Base-by-base conservation (phyloP, 306 rosid genomes). In the Vigna trinervia region DNA sequence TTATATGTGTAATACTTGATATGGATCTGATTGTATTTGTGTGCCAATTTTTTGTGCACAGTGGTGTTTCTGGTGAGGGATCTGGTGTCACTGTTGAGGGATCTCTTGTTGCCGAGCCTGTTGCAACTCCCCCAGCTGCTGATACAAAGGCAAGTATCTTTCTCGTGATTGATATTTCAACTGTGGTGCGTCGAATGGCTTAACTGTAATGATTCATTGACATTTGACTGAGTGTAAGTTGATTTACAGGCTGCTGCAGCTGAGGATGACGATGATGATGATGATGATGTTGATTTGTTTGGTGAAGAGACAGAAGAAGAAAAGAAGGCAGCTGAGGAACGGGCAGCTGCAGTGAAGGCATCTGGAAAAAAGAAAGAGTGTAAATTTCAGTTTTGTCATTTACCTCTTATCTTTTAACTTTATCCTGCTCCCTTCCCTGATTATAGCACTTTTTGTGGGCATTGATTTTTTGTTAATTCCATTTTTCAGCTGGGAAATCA, bases 221-320 rank as follows among this genome's bases (percentile, higher is more conserved):
- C 3, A 26, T 26, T 26, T 26, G 28, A 26, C 28, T 26, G 41
- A 39, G 41, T 76, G 20, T 75, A 14, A 36, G 51, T 22, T 39
- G 64, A 38, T 83, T 38, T 65, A 45, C 86, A 95, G 98, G 97
- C 94, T 2, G 10, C 92, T 1, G 83, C 80, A 0, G 97, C 86
- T 3, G 97, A 80, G 3, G 96, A 91, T 0, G 98, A 92, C 0
- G 97, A 94, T 0, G 97, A 94, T 0, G 96, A 91, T 0, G 96
- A 91, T 3, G 95, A 89, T 6, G 98, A 95, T 60, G 92, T 92
- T 19, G 99, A 95, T 86, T 89, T 95, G 54, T 95, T 95, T 58
- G 97, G 99, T 5, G 99, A 95, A 61, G 99, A 95, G 88, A 95
- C 99, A 0, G 99, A 95, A 63, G 97, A 92, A 83, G 99, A 95